Evolutionary conservation across 2,329 filamentous ascomycete species (phyloP), one percentile per base, ranked within the genome.

Genomic region (Westerdykella sp.): DNA sequence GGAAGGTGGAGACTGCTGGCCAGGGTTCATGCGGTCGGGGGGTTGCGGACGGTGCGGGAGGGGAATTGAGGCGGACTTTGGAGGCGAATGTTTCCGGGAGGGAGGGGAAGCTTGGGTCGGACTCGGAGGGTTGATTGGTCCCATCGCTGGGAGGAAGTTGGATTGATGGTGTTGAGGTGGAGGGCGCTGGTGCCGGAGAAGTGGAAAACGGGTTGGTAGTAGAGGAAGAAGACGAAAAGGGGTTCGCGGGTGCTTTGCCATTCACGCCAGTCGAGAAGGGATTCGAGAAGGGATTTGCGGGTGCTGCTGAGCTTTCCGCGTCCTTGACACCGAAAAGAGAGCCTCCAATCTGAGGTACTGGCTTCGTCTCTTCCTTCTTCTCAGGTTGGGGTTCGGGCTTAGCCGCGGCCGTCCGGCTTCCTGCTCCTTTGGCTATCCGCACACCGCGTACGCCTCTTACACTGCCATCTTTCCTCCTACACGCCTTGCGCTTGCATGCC

Each of bases 401-500:
- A n/a, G 46, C 46, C 10, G 46, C 36, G 21, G 18, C 42, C 1
- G 45, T 16, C 56, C 48, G 53, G 55, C 47, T 47, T 58, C 51
- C 46, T 10, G 54, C 50, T 11, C 67, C 61, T 39, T 64, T 66
- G 65, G 54, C 73, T 15, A 81, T 68, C 22, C 81, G 78, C 14
- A 87, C 74, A 3, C 83, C 85, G 46, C 91, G 75, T 34, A 95
- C 62, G 1, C 77, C 85, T 22, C 90, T 79, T 44, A 96, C 77
- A 62, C 85, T 91, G 1, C 93, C 93, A 15, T 83, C 77, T 58
- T 88, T 91, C 50, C 90, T 78, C 57, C 86, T 80, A 63, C 93
- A 98, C 10, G 80, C 73, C 65, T 86, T 87, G 52, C 80, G 77
- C 46, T 81, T 78, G 67, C 93, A 98, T 14, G 79, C 79, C 65